Evolutionary conservation across 108 stramenopile species (phyloP).

Genomic region (Nitzschia inconspicua): DNA sequence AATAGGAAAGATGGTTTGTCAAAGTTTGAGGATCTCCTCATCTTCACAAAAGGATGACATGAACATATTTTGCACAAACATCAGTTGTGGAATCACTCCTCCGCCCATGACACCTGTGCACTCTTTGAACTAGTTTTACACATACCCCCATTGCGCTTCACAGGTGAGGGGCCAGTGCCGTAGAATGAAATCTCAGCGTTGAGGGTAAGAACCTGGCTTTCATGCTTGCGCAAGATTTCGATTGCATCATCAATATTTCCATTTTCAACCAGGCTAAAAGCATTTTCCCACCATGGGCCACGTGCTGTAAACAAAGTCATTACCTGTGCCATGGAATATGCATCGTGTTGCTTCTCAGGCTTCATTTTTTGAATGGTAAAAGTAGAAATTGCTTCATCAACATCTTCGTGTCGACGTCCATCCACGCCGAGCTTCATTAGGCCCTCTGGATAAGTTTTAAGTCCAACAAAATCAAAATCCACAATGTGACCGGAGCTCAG

Average conservation of each 20-base stretch:
- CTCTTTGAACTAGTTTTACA: too few species aligned
- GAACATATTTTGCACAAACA: too few species aligned
- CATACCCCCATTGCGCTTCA: too few species aligned
- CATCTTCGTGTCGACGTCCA: background rate
- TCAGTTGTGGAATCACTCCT: too few species aligned
- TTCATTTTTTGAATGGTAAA: background rate
- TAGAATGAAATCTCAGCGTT: too few species aligned
- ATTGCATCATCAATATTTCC: background rate
- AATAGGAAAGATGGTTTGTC: too few species aligned
- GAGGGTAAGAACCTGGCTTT: too few species aligned
- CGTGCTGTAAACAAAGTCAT: background rate
- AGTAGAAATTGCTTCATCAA: background rate
- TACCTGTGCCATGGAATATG: background rate
- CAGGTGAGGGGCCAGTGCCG: too few species aligned
- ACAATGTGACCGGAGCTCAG: background rate
- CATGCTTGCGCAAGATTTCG: too few species aligned
- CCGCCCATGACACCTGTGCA: too few species aligned
- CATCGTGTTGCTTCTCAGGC: background rate
- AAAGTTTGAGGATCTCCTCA: too few species aligned
- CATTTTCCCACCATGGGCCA: background rate
- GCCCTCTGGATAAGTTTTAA: background rate
- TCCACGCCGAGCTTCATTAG: background rate
- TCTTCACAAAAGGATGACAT: too few species aligned
- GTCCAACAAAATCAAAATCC: conserved; percentile 1
- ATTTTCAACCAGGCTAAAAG: background rate